Evolutionary conservation across 371 early-diverging fungal species (phyloP), one percentile per base, ranked within the genome.

Genomic region (Mucor indicus): DNA sequence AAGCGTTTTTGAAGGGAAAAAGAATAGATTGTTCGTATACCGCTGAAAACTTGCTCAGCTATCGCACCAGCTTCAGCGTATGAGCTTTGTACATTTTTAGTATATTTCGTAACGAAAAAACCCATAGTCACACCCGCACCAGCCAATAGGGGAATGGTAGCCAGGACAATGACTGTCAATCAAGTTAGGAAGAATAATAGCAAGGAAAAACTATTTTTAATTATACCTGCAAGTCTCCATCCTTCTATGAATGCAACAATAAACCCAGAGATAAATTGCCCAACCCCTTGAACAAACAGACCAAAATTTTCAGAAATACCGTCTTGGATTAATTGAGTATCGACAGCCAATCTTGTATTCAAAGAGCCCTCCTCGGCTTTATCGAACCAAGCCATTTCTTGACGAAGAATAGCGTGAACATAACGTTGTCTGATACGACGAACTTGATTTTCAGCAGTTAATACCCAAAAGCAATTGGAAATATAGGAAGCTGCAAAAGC

Each of bases 321-420:
- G 58, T 89, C 90, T 55, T 90, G 89, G 35, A 91, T 75, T 24
- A 88, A 38, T 32, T 92, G 74, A 36, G 83, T 79, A 69, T 93
- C 84, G 50, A 81, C 68, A 11, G 86, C 79, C 4, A 91, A 75
- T 30, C 89, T 77, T 12, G 86, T 83, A 20, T 82, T 86, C 32
- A 83, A 59, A 40, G 85, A 85, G 16, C 85, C 86, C 39, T 64
- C 52, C 53, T 74, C 70, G 17, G 75, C 62, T 9, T 67, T 59
- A 51, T 97, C 98, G 55, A 91, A 94, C 85, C 88, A 97, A 12
- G 79, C 81, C 42, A 91, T 80, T 21, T 96, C 90, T 64, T 96
- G 95, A 6, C 86, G 79, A 22, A 97, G 58, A 22, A 92, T 70
- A 0, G 91, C 64, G 30, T 70, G 71, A 39, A 92, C 76, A 35